Percentiles rank a stretch among this genome's conserved stretches.
Evolutionary conservation across 176 grass and related monocot species (phyloP).

Genomic region (Triticum turgidum): DNA sequence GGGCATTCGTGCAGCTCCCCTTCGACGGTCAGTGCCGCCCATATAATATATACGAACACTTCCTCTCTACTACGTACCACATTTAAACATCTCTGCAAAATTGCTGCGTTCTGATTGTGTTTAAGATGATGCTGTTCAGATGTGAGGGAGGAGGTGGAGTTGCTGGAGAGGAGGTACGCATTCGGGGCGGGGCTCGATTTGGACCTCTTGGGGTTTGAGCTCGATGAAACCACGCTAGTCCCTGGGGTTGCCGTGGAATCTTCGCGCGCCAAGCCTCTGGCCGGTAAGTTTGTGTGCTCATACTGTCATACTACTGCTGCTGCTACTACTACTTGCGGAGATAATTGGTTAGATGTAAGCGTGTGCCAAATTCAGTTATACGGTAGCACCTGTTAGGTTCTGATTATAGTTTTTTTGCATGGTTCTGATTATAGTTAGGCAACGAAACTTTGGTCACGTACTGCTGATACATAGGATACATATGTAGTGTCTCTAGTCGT

Average conservation of each 20-base stretch:
- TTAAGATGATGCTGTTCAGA: constrained; percentile 38
- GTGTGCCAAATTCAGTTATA: too few species aligned
- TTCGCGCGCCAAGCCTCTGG: constrained; percentile 79
- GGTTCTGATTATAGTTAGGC: too few species aligned
- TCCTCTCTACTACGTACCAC: too few species aligned
- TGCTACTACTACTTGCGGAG: too few species aligned
- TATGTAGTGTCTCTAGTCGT: too few species aligned
- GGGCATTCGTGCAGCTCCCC: constrained; percentile 96
- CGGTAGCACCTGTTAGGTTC: too few species aligned
- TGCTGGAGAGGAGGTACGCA: constrained; percentile 63
- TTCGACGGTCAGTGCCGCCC: constrained; percentile 55
- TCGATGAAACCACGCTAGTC: constrained; percentile 72
- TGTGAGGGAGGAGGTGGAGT: constrained; percentile 69
- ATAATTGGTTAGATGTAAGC: too few species aligned
- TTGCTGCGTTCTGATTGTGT: background rate
- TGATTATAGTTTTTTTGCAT: too few species aligned
- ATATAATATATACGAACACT: too few species aligned
- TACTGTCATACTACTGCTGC: too few species aligned
- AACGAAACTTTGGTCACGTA: too few species aligned
- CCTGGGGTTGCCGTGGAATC: constrained; percentile 94
- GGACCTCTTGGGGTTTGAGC: constrained; percentile 83
- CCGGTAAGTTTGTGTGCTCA: constrained; percentile 44
- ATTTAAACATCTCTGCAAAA: background rate
- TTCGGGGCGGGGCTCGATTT: constrained; percentile 85
- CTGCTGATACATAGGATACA: too few species aligned